These are phyloP conservation scores for Trichoderma atrobrunneum DNA, from an alignment of 2,329 filamentous ascomycete genomes.

Conservation along the genomic window DNA sequence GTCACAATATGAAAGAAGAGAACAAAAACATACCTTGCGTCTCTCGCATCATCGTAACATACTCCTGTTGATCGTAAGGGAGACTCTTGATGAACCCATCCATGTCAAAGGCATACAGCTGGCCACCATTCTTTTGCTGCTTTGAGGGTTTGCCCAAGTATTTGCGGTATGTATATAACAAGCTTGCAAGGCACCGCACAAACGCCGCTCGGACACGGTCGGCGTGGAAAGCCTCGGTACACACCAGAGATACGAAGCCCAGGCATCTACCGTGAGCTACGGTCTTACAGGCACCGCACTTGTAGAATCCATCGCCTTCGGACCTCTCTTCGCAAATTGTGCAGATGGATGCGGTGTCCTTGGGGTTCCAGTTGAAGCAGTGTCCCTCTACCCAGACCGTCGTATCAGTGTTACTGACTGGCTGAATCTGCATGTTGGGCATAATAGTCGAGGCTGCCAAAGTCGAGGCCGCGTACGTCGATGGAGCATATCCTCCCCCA, in stretches of 20 bases:
- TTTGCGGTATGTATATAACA: conserved; percentile 66
- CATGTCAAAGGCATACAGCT: conserved; percentile 64
- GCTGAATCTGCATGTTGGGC: conserved; percentile 78
- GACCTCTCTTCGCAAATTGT: conserved; percentile 74
- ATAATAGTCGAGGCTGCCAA: conserved; percentile 82
- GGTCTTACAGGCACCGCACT: conserved; percentile 63
- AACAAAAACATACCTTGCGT: conserved; percentile 56
- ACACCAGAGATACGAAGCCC: conserved; percentile 62
- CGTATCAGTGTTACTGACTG: conserved; percentile 73
- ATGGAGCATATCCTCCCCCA: conserved; percentile 69
- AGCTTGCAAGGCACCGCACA: conserved; percentile 62
- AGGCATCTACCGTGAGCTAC: conserved; percentile 59
- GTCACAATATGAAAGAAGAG: neutral
- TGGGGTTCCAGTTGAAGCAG: conserved; percentile 65
- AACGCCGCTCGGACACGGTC: conserved; percentile 63
- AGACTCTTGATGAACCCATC: conserved; percentile 62
- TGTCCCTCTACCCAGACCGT: conserved; percentile 84
- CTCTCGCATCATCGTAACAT: conserved; percentile 61
- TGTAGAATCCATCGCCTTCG: conserved; percentile 70
- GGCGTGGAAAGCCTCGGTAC: conserved; percentile 58
- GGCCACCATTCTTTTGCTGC: conserved; percentile 59
- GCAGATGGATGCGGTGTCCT: conserved; percentile 62
- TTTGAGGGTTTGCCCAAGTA: conserved; percentile 57
- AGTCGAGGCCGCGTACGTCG: conserved; percentile 82
- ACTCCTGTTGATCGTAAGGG: conserved; percentile 64